A percentile compares a stretch with the other conserved stretches of the same genome.
Conservation (phyloP, 768 basidiomycete genomes). For the Butyriboletus loyo region DNA sequence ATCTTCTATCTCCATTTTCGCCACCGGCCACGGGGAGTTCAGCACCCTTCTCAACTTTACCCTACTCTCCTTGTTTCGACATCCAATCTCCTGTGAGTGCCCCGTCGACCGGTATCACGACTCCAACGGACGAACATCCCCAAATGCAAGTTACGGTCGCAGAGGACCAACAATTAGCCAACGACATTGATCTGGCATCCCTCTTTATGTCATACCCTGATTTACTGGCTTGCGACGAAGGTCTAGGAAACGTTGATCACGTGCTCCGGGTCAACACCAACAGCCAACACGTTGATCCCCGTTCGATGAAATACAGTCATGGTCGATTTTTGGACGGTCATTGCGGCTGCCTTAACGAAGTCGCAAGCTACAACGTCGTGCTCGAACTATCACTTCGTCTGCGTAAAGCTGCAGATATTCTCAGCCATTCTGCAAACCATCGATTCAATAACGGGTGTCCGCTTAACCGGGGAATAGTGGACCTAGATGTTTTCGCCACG, state of each 20-base stretch:
- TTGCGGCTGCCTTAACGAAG: constrained; percentile 59
- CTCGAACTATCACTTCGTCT: constrained; percentile 65
- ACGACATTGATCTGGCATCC: constrained; percentile 43
- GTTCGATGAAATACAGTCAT: constrained; percentile 14
- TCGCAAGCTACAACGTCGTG: constrained; percentile 51
- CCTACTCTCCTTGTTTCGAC: constrained; percentile 19
- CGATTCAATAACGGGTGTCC: constrained; percentile 30
- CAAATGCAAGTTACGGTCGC: constrained; percentile 30
- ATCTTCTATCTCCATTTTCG: constrained; percentile 31
- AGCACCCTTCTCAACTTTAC: constrained; percentile 7
- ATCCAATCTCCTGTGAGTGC: constrained; percentile 26
- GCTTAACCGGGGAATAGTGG: constrained; percentile 45
- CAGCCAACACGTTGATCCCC: constrained; percentile 4
- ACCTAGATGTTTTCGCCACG: constrained; percentile 53
- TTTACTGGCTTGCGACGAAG: constrained; percentile 17
- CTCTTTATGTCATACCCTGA: constrained; percentile 38
- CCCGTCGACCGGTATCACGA: constrained; percentile 36
- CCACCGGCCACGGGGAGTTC: constrained; percentile 31
- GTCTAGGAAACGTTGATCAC: constrained; percentile 8
- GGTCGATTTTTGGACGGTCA: constrained; percentile 32
- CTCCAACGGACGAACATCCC: constrained; percentile 45
- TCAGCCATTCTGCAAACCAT: constrained; percentile 46
- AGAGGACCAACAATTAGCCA: constrained; percentile 24
- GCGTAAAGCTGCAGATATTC: constrained; percentile 55
- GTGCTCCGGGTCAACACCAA: background rate